Conservation (phyloP, 495 filamentous ascomycete genomes). For the Podospora appendiculata region DNA sequence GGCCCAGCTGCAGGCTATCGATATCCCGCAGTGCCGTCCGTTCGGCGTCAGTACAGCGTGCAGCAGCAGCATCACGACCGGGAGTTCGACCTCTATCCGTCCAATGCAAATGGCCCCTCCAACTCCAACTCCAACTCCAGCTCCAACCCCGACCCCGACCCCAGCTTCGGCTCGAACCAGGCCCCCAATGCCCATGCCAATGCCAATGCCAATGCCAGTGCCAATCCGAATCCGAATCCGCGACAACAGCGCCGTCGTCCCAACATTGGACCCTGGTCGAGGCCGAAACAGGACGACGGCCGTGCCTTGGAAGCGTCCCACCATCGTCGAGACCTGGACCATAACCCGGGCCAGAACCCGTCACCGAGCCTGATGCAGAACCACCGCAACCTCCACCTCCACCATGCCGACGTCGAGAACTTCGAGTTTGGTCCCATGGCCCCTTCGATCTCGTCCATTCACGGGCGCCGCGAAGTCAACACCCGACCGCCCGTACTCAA, state of each 20-base stretch:
- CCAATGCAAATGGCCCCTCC: no score
- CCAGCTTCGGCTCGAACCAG: no score
- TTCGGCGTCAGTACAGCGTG: no score
- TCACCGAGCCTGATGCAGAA: not conserved
- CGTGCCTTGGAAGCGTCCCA: slow-evolving; percentile 15
- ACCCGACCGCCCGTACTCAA: slow-evolving; percentile 4
- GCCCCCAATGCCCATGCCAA: no score
- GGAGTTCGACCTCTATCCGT: no score
- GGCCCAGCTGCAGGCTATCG: no score
- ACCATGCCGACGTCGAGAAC: slow-evolving; percentile 17
- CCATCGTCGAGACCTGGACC: slow-evolving; percentile 9
- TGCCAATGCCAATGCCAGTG: no score
- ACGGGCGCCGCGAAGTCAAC: slow-evolving; percentile 1
- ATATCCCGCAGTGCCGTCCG: no score
- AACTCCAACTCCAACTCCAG: no score
- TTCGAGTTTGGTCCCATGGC: slow-evolving; percentile 6
- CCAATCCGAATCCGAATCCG: not conserved
- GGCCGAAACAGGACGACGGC: slow-evolving; percentile 21
- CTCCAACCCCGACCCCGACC: no score
- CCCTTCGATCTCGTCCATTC: slow-evolving; percentile 10
- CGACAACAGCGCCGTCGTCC: slow-evolving; percentile 16
- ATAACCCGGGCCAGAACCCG: not conserved
- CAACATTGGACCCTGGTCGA: slow-evolving; percentile 20
- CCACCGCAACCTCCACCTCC: slow-evolving; percentile 8
- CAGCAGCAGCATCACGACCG: no score